Base-by-base conservation (phyloP, 345 rosid species). In the Moricandia arvensis region DNA sequence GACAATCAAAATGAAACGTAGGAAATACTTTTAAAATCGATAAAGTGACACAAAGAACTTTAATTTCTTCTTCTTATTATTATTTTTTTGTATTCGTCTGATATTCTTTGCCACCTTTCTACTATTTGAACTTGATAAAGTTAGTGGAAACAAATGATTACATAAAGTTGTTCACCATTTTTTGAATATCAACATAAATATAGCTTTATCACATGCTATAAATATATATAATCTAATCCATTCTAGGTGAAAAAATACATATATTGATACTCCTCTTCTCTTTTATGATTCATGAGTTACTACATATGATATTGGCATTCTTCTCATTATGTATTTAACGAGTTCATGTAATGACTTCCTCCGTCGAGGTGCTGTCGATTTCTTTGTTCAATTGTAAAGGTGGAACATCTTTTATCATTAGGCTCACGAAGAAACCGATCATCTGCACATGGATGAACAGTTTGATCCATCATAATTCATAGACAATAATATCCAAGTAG, bases 361-460 rank as follows among this genome's bases (percentile, higher is more conserved):
- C 76, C 18, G 0, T 38, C 9, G 63, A 59, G 17, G 17, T 35
- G 2, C n/a, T 68, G 51, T 24, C 69, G 41, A 37, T 58, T 31
- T 18, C 31, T 73, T 79, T 63, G 63, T 69, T 37, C 47, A 58
- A 45, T 43, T 84, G 62, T 68, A 68, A 61, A 4, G 73, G 51
- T 79, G 76, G 65, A 69, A 27, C 69, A 59, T 77, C 59, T 71
- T 73, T 80, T 29, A 91, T 90, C 83, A 83, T 70, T 66, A 91
- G 69, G 80, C 94, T 88, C 72, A 85, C 94, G 66, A 87, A 31
- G 76, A 93, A 87, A 43, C 87, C 93, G 18, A 90, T 59, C 91
- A 91, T 76, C 98, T 91, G 90, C 59, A 4, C 45, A 60, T 29
- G 2, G 3, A 60, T 54, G n/a, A 72, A 38, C 8, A 59, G 1